A percentile compares a stretch with the other conserved stretches of the same genome.
phyloP scores from a whole-genome alignment of 2,329 filamentous ascomycete species.

The Rutstroemia sp. region DNA sequence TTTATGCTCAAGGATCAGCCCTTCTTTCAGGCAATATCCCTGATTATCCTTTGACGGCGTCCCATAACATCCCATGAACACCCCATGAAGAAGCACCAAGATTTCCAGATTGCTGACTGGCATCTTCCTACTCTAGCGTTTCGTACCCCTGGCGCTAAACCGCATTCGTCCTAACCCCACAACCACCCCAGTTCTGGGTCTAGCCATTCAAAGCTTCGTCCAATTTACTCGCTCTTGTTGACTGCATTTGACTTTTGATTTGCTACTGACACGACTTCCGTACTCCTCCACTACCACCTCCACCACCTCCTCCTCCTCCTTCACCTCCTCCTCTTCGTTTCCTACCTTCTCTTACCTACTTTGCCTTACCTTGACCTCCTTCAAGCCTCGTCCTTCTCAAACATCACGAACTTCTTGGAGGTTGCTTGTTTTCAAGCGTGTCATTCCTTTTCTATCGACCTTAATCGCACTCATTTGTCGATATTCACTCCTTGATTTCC shows the following conservation, averaged over 20 bases:
- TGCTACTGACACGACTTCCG: neutral
- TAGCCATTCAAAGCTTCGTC: neutral
- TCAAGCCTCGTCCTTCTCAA: constrained; percentile 26
- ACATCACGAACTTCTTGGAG: constrained; percentile 11
- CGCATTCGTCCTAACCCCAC: neutral
- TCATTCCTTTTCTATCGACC: constrained; percentile 41
- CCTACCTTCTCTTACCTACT: constrained; percentile 25
- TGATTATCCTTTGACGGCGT: neutral
- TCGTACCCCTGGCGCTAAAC: constrained; percentile 6
- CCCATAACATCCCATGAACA: neutral
- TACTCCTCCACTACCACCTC: neutral
- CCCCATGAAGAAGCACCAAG: neutral
- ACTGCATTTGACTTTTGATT: neutral
- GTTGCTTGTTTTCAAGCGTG: constrained; percentile 49
- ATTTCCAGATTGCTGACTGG: neutral
- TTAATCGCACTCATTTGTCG: neutral
- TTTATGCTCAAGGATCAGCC: neutral
- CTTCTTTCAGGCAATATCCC: neutral
- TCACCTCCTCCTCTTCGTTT: constrained; percentile 24
- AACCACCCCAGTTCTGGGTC: neutral
- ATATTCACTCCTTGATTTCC: constrained; percentile 18
- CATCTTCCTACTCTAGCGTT: neutral
- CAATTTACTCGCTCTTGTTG: neutral
- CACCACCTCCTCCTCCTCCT: constrained; percentile 11
- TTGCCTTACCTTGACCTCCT: constrained; percentile 22